Base-by-base conservation (phyloP, 2,329 filamentous ascomycete genomes). In the Cercospora brassicicola region DNA sequence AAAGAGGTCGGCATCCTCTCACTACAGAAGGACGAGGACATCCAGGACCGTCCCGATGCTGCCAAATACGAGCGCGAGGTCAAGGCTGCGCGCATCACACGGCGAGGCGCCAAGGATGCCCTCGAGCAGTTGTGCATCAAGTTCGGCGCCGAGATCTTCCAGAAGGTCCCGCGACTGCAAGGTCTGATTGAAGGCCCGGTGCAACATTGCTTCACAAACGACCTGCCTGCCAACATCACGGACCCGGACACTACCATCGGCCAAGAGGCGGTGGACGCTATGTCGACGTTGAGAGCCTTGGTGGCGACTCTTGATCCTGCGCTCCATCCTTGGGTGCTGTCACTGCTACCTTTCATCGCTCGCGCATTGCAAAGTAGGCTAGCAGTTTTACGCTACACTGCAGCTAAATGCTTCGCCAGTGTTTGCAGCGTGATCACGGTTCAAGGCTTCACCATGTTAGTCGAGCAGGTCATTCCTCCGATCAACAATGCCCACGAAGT, bases 351-450 rank as follows among this genome's bases (percentile, higher is more conserved):
- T 7, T 84, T 94, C 42, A 89, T 99, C 63, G 92, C 93, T 73
- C 94, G 91, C 79, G 94, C 93, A 3, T 84, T 99, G 53, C 92
- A 94, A 74, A 96, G 92, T 20, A 88, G 90, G 73, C 85, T 98
- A 13, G 96, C 95, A 2, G 93, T 99, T 2, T 92, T 99, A 78
- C 88, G 95, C 45, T 99, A 99, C 80, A 95, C 94, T 81, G 95
- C 95, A 26, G 95, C 95, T 0, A 99, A 99, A 79, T 98, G 95
- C 78, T 89, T 99, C 78, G 96, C 95, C 8, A 99, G 95, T 1
- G 91, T 98, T 55, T 99, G 96, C 84, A 99, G 94, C 78, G 91
- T 98, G 72, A 96, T 99, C 73, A 92, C 93, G 0, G 91, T 98
- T 4, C 90, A 96, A 71, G 95, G 93, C 62, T 97, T 99, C 90